Evolutionary conservation across 305 asterid species (phyloP).

Genomic region (Euphrasia arctica): DNA sequence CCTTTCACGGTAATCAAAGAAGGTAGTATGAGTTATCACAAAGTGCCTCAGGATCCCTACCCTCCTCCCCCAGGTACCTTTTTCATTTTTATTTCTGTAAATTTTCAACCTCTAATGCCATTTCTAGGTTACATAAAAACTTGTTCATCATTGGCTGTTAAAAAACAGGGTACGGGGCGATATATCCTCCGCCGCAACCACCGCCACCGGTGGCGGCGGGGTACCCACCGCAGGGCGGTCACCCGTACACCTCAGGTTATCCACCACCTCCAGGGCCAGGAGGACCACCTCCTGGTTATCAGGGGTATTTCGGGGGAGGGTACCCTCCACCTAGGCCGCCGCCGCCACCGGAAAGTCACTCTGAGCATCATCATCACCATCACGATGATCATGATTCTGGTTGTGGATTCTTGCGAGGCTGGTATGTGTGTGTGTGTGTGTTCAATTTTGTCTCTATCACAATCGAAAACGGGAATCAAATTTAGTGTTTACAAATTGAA

Average conservation of each 20-base stretch:
- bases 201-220: neutral
- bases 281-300: conserved; percentile 30
- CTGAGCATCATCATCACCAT: neutral
- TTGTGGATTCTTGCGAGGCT: neutral
- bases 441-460: neutral
- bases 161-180: neutral
- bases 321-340: conserved; percentile 28
- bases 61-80: conserved; percentile 36
- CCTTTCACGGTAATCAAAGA: neutral
- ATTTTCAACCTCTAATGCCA: neutral
- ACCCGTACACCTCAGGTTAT: conserved; percentile 1
- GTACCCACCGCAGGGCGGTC: neutral
- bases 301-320: conserved; percentile 36
- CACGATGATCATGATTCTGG: neutral
- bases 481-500: neutral
- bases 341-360: conserved; percentile 18
- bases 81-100: neutral
- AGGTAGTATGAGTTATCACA: conserved; percentile 36
- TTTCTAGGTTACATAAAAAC: too few relatives aligned
- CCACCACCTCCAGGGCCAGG: conserved; percentile 25
- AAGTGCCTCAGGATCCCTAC: conserved; percentile 33
- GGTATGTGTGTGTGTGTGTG: neutral
- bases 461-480: neutral
- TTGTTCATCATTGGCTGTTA: too few relatives aligned
- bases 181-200: conserved; percentile 1